Percentiles rank a stretch among this genome's conserved stretches.
These are phyloP conservation scores for Candida manassasensis DNA, from an alignment of 805 yeast species.

Conservation along the genomic window DNA sequence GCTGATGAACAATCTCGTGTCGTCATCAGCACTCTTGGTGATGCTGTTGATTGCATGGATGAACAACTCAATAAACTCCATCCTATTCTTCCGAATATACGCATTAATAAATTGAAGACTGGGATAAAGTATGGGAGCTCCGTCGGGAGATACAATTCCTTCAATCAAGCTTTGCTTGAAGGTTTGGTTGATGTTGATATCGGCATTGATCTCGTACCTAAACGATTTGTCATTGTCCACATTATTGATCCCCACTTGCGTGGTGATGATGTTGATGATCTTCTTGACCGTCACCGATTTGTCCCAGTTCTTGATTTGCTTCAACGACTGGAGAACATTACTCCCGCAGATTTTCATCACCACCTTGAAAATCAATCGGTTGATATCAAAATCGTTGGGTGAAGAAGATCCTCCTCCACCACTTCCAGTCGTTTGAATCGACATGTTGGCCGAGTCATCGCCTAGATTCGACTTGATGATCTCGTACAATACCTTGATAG, in stretches of 20 bases:
- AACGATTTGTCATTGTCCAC: slow-evolving; percentile 3
- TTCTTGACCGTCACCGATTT: slow-evolving; percentile 10
- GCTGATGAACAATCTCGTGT: slow-evolving; percentile 20
- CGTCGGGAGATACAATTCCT: slow-evolving; percentile 1
- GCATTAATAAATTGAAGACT: slow-evolving; percentile 2
- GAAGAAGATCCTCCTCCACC: slow-evolving; percentile 8
- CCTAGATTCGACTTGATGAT: slow-evolving; percentile 21
- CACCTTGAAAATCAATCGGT: slow-evolving; percentile 18
- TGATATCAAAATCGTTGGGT: slow-evolving; percentile 6
- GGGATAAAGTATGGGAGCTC: slow-evolving; percentile 2
- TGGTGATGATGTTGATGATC: slow-evolving; percentile 9
- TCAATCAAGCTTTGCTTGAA: slow-evolving; percentile 3
- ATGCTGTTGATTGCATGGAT: slow-evolving; percentile 12
- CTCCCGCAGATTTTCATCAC: slow-evolving; percentile 22
- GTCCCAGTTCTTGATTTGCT: slow-evolving; percentile 11
- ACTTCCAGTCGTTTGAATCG: slow-evolving; percentile 9
- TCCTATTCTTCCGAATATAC: slow-evolving; percentile 6
- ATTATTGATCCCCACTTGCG: background rate
- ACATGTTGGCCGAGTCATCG: slow-evolving; percentile 5
- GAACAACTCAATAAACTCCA: slow-evolving; percentile 8
- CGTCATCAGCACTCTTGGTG: slow-evolving; percentile 22
- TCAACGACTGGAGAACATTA: slow-evolving; percentile 13
- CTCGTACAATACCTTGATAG: slow-evolving; percentile 19
- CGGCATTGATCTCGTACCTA: background rate
- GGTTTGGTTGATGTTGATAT: slow-evolving; percentile 4